Evolutionary conservation across 768 basidiomycete genomes (phyloP).

Genomic region (Dacryopinax primogenitus): DNA sequence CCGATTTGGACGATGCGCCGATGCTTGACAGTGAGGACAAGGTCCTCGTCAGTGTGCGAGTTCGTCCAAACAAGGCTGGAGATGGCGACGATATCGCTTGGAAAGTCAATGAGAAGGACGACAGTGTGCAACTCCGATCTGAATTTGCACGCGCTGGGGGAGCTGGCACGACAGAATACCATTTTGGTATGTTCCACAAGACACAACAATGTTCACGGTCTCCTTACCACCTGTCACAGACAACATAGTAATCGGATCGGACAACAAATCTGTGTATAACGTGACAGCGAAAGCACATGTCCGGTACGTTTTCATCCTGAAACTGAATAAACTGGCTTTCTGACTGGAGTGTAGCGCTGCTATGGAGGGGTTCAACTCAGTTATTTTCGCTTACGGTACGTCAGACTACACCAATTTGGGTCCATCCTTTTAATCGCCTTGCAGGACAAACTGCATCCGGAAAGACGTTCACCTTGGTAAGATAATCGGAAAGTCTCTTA

Average conservation of each 20-base stretch:
- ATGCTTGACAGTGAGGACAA: conserved; percentile 6
- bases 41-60: background rate
- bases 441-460: conserved; percentile 67
- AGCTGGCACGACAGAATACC: background rate
- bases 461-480: conserved; percentile 55
- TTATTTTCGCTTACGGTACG: conserved; percentile 77
- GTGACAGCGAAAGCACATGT: conserved; percentile 68
- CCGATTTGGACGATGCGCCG: background rate
- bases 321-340: background rate
- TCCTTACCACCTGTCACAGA: conserved; percentile 26
- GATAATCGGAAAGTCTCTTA: conserved; percentile 14
- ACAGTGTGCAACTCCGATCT: background rate
- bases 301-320: conserved; percentile 22
- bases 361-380: conserved; percentile 94
- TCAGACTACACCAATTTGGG: background rate
- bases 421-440: background rate
- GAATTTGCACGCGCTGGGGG: background rate
- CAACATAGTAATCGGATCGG: conserved; percentile 61
- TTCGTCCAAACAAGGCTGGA: background rate
- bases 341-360: conserved; percentile 40
- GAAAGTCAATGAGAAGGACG: conserved; percentile 1
- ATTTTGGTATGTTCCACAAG: background rate
- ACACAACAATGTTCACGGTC: too few relatives aligned
- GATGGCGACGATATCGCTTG: background rate
- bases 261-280: conserved; percentile 62